These are phyloP conservation scores for Sarocladium kiliense DNA, from an alignment of 2,329 filamentous ascomycete genomes.

Conservation along the genomic window DNA sequence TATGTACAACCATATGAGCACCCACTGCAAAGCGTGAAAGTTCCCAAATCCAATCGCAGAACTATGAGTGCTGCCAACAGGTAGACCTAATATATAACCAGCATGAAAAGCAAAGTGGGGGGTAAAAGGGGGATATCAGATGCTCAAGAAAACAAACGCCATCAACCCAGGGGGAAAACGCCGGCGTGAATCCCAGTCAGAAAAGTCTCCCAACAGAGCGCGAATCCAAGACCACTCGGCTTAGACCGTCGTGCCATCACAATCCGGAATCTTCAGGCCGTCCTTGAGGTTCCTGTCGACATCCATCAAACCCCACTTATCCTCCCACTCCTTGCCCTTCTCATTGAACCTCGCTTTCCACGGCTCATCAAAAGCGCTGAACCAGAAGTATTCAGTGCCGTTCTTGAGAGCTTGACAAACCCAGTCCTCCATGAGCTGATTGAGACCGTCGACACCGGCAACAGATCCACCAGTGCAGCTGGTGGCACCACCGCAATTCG, in stretches of 20 bases:
- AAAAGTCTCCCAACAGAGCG: background rate
- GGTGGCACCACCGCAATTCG: conserved; percentile 57
- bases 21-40: too few species aligned
- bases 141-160: background rate
- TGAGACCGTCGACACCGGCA: conserved; percentile 75
- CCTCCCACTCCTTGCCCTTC: conserved; percentile 73
- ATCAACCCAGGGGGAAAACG: background rate
- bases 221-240: background rate
- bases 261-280: conserved; percentile 82
- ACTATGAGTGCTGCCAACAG: too few species aligned
- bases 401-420: conserved; percentile 76
- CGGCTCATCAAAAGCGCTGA: conserved; percentile 92
- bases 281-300: conserved; percentile 76
- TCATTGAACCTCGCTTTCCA: conserved; percentile 81
- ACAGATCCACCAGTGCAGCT: conserved; percentile 64
- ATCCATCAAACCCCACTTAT: conserved; percentile 92
- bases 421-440: conserved; percentile 81
- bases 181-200: background rate
- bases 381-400: conserved; percentile 94
- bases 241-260: conserved; percentile 65
- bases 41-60: too few species aligned
- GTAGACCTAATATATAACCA: background rate
- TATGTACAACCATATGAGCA: too few species aligned
- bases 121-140: background rate
- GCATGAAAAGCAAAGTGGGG: background rate